Conservation (phyloP, 2,329 filamentous ascomycete genomes). For the Venturia asperata region DNA sequence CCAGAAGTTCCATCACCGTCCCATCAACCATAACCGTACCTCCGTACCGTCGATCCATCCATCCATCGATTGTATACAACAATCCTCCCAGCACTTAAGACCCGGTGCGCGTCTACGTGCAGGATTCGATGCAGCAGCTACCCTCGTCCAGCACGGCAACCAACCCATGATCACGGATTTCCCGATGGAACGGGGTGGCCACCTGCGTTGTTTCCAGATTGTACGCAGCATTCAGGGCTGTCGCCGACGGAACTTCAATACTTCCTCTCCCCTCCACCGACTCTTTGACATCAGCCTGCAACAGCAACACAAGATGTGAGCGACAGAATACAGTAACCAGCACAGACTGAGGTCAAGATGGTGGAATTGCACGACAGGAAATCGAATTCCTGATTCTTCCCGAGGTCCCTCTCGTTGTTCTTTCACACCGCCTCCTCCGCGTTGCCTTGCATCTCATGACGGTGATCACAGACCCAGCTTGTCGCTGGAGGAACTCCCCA, state of each 20-base stretch:
- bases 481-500: not conserved
- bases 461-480: too few relatives aligned
- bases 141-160: not conserved
- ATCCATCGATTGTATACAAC: too few relatives aligned
- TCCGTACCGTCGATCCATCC: too few relatives aligned
- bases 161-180: not conserved
- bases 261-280: not conserved
- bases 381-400: not conserved
- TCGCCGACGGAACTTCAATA: not conserved
- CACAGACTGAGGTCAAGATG: not conserved
- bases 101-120: not conserved
- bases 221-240: not conserved
- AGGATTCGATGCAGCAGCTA: not conserved
- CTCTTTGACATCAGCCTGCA: not conserved
- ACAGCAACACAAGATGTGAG: not conserved
- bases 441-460: not conserved
- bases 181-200: not conserved
- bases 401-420: not conserved
- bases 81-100: too few relatives aligned
- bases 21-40: too few relatives aligned
- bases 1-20: too few relatives aligned
- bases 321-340: not conserved
- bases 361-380: not conserved
- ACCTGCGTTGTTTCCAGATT: not conserved
- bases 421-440: not conserved